phyloP scores from a whole-genome alignment of 805 yeast species.

The Babjeviella inositovora region DNA sequence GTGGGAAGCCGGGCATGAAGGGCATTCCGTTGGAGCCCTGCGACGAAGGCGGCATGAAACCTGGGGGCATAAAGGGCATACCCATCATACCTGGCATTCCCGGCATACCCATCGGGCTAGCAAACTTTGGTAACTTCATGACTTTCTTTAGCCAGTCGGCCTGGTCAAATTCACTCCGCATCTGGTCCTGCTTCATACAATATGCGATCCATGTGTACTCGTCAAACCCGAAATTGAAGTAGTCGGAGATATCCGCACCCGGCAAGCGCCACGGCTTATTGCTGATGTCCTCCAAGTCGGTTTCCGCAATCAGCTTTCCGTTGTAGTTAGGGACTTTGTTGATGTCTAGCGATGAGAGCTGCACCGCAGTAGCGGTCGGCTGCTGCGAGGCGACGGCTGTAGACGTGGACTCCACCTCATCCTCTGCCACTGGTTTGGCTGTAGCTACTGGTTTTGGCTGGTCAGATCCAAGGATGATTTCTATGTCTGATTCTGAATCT shows the following conservation, averaged over 20 bases:
- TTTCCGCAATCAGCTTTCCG: constrained; percentile 70
- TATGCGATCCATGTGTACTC: constrained; percentile 94
- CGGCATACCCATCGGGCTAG: constrained; percentile 10
- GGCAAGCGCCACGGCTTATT: constrained; percentile 98
- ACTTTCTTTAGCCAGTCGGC: constrained; percentile 9
- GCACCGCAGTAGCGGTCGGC: no score
- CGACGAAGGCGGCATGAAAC: no score
- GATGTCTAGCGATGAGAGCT: constrained; percentile 35
- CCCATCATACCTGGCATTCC: constrained; percentile 9
- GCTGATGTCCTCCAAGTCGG: constrained; percentile 65
- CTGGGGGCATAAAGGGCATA: constrained; percentile 5
- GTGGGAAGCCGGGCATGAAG: no score
- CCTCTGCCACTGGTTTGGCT: no score
- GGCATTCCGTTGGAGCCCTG: no score
- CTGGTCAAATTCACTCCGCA: constrained; percentile 67
- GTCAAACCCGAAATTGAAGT: constrained; percentile 92
- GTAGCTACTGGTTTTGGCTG: no score
- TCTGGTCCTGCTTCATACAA: constrained; percentile 71
- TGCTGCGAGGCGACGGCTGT: no score
- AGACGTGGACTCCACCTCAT: no score
- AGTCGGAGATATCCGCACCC: constrained; percentile 89
- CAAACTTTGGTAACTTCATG: constrained; percentile 5
- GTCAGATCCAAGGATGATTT: no score
- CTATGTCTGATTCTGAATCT: no score
- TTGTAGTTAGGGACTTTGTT: constrained; percentile 58